Percentiles rank a stretch among this genome's conserved stretches.
phyloP scores from a whole-genome alignment of 495 filamentous ascomycete genomes.

The Hyaloscypha finlandica region DNA sequence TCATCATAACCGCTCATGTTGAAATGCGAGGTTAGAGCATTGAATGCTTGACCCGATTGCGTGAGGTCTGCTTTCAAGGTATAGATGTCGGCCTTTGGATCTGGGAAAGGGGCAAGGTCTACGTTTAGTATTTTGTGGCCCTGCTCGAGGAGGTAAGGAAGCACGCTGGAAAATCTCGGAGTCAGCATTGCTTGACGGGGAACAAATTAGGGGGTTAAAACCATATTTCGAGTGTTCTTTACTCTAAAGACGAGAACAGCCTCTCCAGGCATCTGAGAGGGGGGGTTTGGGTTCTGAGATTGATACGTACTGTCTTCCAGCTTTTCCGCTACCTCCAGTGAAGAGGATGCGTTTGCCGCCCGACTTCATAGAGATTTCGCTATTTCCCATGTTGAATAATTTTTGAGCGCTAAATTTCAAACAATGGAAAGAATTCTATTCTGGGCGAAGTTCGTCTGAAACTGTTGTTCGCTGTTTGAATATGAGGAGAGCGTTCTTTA shows the following conservation, averaged over 20 bases:
- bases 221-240: too few relatives aligned
- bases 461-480: neutral
- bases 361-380: neutral
- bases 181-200: conserved; percentile 52
- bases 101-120: conserved; percentile 50
- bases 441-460: too few relatives aligned
- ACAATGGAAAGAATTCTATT: too few relatives aligned
- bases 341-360: conserved; percentile 23
- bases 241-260: too few relatives aligned
- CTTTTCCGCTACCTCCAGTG: conserved; percentile 54
- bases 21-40: conserved; percentile 58
- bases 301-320: conserved; percentile 40
- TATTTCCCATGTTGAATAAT: neutral
- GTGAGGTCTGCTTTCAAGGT: conserved; percentile 61
- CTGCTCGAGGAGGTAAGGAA: conserved; percentile 51
- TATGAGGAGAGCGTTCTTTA: neutral
- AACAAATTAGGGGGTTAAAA: too few relatives aligned
- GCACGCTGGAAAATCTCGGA: conserved; percentile 40
- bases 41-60: conserved; percentile 60
- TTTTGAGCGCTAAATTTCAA: neutral
- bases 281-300: too few relatives aligned
- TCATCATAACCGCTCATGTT: conserved; percentile 49
- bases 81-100: conserved; percentile 48
- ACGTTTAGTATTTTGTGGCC: conserved; percentile 62
- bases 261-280: too few relatives aligned